A percentile compares a stretch with the other conserved stretches of the same genome.
phyloP scores from a whole-genome alignment of 345 rosid genomes.

The Sonneratia caseolaris region DNA sequence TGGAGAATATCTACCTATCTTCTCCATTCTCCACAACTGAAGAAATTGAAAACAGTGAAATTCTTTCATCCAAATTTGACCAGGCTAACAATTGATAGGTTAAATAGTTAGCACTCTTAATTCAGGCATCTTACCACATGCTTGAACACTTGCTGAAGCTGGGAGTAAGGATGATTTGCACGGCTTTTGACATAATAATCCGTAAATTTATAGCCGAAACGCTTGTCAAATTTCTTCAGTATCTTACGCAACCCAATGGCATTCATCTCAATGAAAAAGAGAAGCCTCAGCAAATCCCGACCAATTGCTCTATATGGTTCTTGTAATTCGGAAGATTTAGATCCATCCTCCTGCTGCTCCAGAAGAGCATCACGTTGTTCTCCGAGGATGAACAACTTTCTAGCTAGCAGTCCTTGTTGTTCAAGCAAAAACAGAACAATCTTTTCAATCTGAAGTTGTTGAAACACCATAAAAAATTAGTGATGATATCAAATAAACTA shows the following conservation, averaged over 20 bases:
- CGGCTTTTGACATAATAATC: constrained; percentile 91
- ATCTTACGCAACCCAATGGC: constrained; percentile 93
- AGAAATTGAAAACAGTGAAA: background rate
- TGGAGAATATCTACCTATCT: background rate
- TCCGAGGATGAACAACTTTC: constrained; percentile 53
- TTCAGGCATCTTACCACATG: constrained; percentile 65
- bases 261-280: constrained; percentile 77
- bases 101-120: background rate
- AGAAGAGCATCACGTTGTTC: constrained; percentile 53
- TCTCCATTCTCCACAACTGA: background rate
- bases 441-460: constrained; percentile 63
- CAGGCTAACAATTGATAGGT: background rate
- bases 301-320: constrained; percentile 69
- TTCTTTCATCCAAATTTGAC: background rate
- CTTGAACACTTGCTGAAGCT: constrained; percentile 95
- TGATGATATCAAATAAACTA: background rate
- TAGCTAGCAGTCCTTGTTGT: constrained; percentile 82
- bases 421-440: constrained; percentile 88
- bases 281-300: constrained; percentile 71
- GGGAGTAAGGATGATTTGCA: constrained; percentile 98
- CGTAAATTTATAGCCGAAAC: constrained; percentile 87
- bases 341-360: constrained; percentile 44
- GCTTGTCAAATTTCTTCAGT: constrained; percentile 92
- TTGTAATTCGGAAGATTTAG: constrained; percentile 44
- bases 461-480: background rate